Conservation (phyloP, 164 flowering plant species). For the Nymphaea colorata region DNA sequence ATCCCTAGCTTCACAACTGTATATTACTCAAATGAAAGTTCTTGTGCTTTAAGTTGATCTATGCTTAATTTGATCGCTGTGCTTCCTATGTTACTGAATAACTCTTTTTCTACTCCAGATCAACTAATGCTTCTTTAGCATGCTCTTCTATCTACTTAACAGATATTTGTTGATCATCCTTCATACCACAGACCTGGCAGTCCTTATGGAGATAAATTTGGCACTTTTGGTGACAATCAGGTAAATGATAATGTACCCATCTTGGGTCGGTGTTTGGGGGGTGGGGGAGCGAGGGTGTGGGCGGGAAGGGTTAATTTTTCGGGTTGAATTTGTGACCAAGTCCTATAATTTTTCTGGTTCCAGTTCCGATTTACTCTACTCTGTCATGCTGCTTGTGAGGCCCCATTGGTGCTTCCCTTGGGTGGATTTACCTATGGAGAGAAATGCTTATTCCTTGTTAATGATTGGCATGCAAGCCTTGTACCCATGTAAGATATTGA, state of each 20-base stretch:
- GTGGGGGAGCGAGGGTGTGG: too few species aligned
- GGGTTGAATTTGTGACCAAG: neutral
- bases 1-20: too few species aligned
- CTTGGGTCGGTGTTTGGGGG: too few species aligned
- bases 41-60: too few species aligned
- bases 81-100: too few species aligned
- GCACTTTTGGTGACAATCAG: conserved; percentile 97
- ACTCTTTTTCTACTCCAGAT: too few species aligned
- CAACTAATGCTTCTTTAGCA: neutral
- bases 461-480: conserved; percentile 97
- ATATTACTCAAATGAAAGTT: too few species aligned
- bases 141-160: neutral
- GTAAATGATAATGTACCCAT: conserved; percentile 13
- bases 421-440: conserved; percentile 91
- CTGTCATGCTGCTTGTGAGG: conserved; percentile 97
- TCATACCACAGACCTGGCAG: conserved; percentile 86
- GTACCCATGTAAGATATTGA: conserved; percentile 70
- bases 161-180: conserved; percentile 94
- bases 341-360: neutral
- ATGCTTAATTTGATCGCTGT: too few species aligned
- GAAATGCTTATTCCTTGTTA: conserved; percentile 79
- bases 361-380: conserved; percentile 93
- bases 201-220: conserved; percentile 78
- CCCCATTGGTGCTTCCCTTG: conserved; percentile 83
- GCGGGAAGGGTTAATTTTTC: neutral